A percentile compares a stretch with the other conserved stretches of the same genome.
These are phyloP conservation scores for Osmanthus fragrans DNA, from an alignment of 257 asterid genomes.

Conservation along the genomic window DNA sequence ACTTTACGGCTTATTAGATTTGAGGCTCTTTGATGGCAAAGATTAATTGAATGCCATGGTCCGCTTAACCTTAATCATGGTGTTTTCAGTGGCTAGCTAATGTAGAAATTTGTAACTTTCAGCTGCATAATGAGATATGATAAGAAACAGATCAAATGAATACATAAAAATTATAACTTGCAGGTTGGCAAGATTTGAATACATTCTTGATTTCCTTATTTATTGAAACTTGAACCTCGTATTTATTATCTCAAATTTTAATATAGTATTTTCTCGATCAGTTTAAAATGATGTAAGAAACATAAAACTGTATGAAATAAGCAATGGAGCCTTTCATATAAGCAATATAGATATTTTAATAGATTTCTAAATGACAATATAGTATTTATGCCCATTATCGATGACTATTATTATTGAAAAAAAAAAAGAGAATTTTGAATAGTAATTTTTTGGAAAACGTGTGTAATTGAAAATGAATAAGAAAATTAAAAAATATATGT, in stretches of 20 bases:
- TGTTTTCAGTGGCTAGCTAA: too few species aligned
- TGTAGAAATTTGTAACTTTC: too few species aligned
- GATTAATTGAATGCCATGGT: too few species aligned
- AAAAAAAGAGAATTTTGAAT: too few species aligned
- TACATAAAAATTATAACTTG: not conserved
- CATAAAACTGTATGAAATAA: not conserved
- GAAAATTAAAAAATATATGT: too few species aligned
- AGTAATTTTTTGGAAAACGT: not conserved
- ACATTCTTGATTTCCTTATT: not conserved
- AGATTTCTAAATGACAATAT: not conserved
- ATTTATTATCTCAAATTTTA: not conserved
- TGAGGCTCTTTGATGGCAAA: too few species aligned
- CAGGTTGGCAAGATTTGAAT: not conserved
- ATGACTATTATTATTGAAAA: too few species aligned
- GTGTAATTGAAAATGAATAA: too few species aligned
- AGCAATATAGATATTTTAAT: not conserved
- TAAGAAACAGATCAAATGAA: not conserved
- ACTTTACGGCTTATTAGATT: too few species aligned
- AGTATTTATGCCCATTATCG: too few species aligned
- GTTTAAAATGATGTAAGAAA: not conserved
- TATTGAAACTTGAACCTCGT: constrained; percentile 2
- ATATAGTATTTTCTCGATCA: not conserved
- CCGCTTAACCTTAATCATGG: too few species aligned
- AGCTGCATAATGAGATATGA: too few species aligned
- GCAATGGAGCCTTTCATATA: not conserved